Base-by-base conservation (phyloP, 352 stramenopile species). In the Phytophthora syringae region DNA sequence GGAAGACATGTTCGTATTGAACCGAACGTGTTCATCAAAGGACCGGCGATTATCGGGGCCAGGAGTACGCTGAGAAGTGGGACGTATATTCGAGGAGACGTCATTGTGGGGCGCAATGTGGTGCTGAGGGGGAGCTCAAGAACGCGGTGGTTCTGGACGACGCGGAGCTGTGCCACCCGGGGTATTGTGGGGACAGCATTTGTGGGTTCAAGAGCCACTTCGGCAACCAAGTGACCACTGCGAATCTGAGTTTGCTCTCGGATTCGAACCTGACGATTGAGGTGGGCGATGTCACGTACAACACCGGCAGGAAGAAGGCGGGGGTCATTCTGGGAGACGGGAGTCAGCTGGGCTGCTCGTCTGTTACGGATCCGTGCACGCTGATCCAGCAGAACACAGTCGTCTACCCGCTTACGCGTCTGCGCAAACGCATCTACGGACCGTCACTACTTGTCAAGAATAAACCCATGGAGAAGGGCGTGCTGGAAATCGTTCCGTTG, bases 201-300 rank as follows among this genome's bases (percentile, higher is more conserved):
- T 89, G 77, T 21, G 86, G 86, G 3, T 86, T 82, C 58, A 89
- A 87, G 62, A 90, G 82, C 72, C 84, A 94, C 54, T 92, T 94
- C 43, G 86, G 83, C 47, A 94, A 94, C 72, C 86, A 94, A 60
- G 86, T 90, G 24, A 92, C 86, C 27, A 93, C 86, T 2, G 86
- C 86, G 0, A 92, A 94, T 52, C 67, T 94, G 32, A 86, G 75
- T 34, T 60, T 94, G 10, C 74, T 94, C 15, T 67, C 53, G 20
- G 58, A 27, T n/a, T 79, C 5, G 12, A 89, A 59, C 48, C 57
- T 70, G 36, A 67, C 34, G 39, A 72, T 76, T 30, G 69, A 80
- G 7, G 67, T 80, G 16, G 64, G 67, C 21, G 70, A 57, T 2
- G 54, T 66, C 44, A 65, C 52, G 12, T 92, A 89, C 54, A 72